Evolutionary conservation across 306 rosid species (phyloP), one percentile per base, ranked within the genome.

Genomic region (Styphnolobium japonicum): DNA sequence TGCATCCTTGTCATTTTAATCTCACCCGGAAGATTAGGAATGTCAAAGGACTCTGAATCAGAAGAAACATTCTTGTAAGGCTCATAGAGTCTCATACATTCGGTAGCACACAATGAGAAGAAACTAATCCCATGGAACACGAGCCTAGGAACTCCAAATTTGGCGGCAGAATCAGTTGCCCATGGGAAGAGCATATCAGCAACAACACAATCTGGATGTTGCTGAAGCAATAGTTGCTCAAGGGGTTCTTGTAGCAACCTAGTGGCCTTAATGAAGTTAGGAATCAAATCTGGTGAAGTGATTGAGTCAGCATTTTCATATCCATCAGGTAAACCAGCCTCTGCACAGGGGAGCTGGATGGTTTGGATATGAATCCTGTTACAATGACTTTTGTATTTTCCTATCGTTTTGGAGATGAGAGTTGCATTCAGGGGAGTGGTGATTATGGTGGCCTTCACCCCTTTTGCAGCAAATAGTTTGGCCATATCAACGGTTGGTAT

Each of bases 401-500:
- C 6, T 12, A 86, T 33, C 2, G 76, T 49, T 43, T 19, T 71
- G 43, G 82, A 66, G 51, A 87, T 4, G 22, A 15, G 11, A 10
- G 78, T 46, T 12, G 72, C 81, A 43, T 65, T 68, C 46, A 45
- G 29, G 12, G 80, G 60, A 73, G 85, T 82, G 63, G 85, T 82
- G 73, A 87, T 29, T 4, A 85, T 66, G 83, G 88, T 68, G 46
- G 71, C 27, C 29, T 52, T 53, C 10, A 70, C 42, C 11, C 87
- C 88, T 29, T 70, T 40, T 4, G 83, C 29, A 9, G 85, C 80
- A 58, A 85, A 76, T 1, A 82, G 84, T 36, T 66, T 82, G 43
- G 89, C 87, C 80, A 83, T 62, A 67, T 88, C 84, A 7, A 80
- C 12, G 19, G 49, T 25, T 3, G 91, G 88, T 58, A 82, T 82